A percentile compares a stretch with the other conserved stretches of the same genome.
These are phyloP conservation scores for Ganoderma sinense DNA, from an alignment of 1,284 basidiomycete genomes.

Conservation along the genomic window DNA sequence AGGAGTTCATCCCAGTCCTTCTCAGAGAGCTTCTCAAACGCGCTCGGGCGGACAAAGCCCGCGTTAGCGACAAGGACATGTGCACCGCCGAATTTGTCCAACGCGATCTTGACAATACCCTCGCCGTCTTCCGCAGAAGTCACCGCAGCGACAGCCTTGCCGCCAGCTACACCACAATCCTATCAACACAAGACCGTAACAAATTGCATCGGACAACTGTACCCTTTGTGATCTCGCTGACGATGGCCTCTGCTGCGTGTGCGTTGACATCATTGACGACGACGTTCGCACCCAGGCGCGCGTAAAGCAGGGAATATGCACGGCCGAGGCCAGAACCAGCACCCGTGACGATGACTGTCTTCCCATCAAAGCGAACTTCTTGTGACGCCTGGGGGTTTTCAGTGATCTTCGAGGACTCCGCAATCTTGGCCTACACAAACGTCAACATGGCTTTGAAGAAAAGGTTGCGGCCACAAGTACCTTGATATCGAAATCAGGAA, in stretches of 20 bases:
- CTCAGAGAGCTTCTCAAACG: slow-evolving; percentile 89
- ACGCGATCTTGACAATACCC: slow-evolving; percentile 86
- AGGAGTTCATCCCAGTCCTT: slow-evolving; percentile 96
- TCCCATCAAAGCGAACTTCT: slow-evolving; percentile 84
- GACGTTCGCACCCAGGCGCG: slow-evolving; percentile 91
- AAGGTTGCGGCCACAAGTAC: slow-evolving; percentile 45
- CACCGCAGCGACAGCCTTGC: slow-evolving; percentile 86
- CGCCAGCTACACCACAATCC: slow-evolving; percentile 67
- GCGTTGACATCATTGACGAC: slow-evolving; percentile 96
- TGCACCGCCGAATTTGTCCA: slow-evolving; percentile 89
- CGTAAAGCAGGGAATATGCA: slow-evolving; percentile 92
- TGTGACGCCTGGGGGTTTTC: slow-evolving; percentile 79
- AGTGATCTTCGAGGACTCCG: slow-evolving; percentile 71
- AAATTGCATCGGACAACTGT: not conserved
- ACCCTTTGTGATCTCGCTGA: slow-evolving; percentile 88
- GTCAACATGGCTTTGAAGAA: slow-evolving; percentile 10
- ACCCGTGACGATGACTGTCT: slow-evolving; percentile 96
- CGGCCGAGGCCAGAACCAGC: slow-evolving; percentile 94
- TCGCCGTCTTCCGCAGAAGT: slow-evolving; percentile 95
- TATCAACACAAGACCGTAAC: not conserved
- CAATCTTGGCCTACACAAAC: slow-evolving; percentile 63
- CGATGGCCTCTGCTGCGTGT: slow-evolving; percentile 85
- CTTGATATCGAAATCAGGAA: slow-evolving; percentile 75
- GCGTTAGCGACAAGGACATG: slow-evolving; percentile 96
- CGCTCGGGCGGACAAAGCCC: slow-evolving; percentile 93